These are phyloP conservation scores for Ceratocystis lukuohia DNA, from an alignment of 2,329 filamentous ascomycete species.

Conservation along the genomic window DNA sequence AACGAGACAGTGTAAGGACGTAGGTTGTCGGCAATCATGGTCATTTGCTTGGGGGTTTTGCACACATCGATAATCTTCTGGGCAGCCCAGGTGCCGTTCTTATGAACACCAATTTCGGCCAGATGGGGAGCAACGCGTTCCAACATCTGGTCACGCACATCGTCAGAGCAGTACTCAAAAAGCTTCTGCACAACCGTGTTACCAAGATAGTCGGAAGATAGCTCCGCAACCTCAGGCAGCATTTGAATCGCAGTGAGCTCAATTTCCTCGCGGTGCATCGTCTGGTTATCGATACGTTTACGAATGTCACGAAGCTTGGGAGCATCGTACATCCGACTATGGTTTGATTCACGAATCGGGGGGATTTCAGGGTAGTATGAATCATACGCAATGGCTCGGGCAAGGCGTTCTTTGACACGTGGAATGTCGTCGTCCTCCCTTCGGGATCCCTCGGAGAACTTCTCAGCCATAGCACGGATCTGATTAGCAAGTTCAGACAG, in stretches of 20 bases:
- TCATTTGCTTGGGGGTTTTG: constrained; percentile 71
- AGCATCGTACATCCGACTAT: constrained; percentile 81
- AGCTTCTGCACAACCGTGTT: constrained; percentile 99
- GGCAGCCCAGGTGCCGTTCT: constrained; percentile 98
- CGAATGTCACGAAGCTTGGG: constrained; percentile 89
- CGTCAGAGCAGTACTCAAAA: constrained; percentile 90
- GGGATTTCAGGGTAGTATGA: constrained; percentile 72
- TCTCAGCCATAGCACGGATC: constrained; percentile 71
- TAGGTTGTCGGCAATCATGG: constrained; percentile 68
- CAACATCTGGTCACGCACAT: constrained; percentile 83
- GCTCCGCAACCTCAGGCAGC: constrained; percentile 90
- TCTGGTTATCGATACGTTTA: constrained; percentile 94
- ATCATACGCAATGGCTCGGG: constrained; percentile 62
- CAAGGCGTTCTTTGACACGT: constrained; percentile 41
- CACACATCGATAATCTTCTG: constrained; percentile 99
- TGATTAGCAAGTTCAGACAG: constrained; percentile 68
- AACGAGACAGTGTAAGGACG: constrained; percentile 78
- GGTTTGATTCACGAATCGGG: constrained; percentile 73
- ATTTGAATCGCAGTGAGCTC: constrained; percentile 86
- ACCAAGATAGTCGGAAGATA: constrained; percentile 89
- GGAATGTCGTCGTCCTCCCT: constrained; percentile 68
- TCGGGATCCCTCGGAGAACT: constrained; percentile 59
- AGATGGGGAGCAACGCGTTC: constrained; percentile 76
- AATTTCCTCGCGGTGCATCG: constrained; percentile 71
- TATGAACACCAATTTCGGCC: constrained; percentile 94